These are phyloP conservation scores for Acacia crassicarpa DNA, from an alignment of 306 rosid species.

Conservation along the genomic window DNA sequence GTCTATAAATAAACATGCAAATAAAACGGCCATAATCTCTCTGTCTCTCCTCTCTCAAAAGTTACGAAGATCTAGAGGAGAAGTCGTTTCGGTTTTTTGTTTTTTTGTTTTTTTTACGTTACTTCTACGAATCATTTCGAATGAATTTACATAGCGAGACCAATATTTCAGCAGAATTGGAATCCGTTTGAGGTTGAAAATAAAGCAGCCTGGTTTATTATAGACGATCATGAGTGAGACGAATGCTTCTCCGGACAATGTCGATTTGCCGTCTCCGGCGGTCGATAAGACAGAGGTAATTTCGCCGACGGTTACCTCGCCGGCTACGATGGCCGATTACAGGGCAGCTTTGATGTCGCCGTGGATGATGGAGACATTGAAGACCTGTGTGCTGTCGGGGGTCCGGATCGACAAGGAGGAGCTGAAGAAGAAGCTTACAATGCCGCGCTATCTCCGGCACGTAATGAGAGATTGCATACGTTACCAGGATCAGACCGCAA, in stretches of 20 bases:
- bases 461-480: constrained; percentile 93
- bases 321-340: constrained; percentile 42
- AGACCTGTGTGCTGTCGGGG: constrained; percentile 71
- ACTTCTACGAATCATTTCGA: not conserved
- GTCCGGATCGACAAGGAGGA: constrained; percentile 76
- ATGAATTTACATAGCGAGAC: not conserved
- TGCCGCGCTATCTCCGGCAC: constrained; percentile 79
- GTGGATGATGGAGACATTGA: constrained; percentile 65
- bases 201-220: not conserved
- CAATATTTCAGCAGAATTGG: not conserved
- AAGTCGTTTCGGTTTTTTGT: not conserved
- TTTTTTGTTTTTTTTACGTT: not conserved
- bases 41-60: not conserved
- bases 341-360: constrained; percentile 48
- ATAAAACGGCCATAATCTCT: not conserved
- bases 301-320: constrained; percentile 54
- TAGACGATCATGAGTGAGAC: not conserved
- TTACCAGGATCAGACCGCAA: constrained; percentile 61
- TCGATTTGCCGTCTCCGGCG: constrained; percentile 51
- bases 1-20: not conserved
- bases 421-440: constrained; percentile 57
- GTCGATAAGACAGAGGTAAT: constrained; percentile 41
- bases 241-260: not conserved
- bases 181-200: not conserved
- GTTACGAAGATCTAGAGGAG: not conserved